Conservation (phyloP, 176 grass and related monocot species). For the Luzula sylvatica region DNA sequence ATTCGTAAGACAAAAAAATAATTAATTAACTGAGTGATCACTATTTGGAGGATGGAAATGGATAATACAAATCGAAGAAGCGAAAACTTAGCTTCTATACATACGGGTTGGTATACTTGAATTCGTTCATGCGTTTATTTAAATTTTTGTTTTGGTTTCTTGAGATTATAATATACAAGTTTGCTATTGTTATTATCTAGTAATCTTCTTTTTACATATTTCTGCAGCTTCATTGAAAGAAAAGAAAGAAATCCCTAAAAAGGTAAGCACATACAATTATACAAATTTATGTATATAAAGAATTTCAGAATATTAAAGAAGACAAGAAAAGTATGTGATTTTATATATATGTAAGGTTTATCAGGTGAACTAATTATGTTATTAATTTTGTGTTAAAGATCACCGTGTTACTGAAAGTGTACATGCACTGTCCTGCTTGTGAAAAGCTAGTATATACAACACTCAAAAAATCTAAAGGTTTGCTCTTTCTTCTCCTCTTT, state of each 20-base stretch:
- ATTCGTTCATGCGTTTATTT: background rate
- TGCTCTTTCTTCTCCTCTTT: background rate
- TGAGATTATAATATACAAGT: background rate
- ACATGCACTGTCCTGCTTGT: conserved; percentile 39
- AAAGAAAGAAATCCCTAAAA: background rate
- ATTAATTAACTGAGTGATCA: no score
- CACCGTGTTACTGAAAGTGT: conserved; percentile 32
- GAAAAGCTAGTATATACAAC: conserved; percentile 21
- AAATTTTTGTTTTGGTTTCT: background rate
- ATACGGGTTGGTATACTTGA: background rate
- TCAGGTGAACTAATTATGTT: no score
- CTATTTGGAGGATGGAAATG: no score
- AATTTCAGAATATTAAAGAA: no score
- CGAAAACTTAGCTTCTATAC: no score
- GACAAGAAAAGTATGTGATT: no score
- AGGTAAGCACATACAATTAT: background rate
- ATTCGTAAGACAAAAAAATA: no score
- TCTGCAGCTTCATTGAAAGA: background rate
- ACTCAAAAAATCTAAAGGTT: conserved; percentile 28
- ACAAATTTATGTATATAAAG: background rate
- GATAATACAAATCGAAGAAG: no score
- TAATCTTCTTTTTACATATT: background rate
- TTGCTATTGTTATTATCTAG: background rate
- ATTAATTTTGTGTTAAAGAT: conserved; percentile 2
- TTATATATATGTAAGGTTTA: no score